phyloP scores from a whole-genome alignment of 495 filamentous ascomycete genomes.

The Saxispiralis lemnorum region DNA sequence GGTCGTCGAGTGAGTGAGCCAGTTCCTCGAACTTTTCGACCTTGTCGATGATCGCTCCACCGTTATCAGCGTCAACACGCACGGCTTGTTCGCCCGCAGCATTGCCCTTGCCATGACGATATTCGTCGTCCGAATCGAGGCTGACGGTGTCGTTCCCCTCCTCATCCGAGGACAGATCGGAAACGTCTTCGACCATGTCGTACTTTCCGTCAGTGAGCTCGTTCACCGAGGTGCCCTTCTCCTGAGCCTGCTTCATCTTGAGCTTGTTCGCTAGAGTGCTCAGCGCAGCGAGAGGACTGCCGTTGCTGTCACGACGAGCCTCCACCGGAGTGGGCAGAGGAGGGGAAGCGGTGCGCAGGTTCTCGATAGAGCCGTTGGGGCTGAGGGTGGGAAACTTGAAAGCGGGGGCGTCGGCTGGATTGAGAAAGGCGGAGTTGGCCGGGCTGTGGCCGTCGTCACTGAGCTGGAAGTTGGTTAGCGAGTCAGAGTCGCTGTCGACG shows the following conservation, averaged over 20 bases:
- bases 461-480: neutral
- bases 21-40: neutral
- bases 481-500: neutral
- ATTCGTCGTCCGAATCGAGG: slow-evolving; percentile 2
- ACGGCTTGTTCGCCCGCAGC: slow-evolving; percentile 1
- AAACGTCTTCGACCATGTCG: slow-evolving; percentile 15
- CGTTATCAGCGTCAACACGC: neutral
- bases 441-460: neutral
- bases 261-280: slow-evolving; percentile 2
- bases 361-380: slow-evolving; percentile 10
- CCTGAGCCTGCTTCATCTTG: neutral
- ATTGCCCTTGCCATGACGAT: neutral
- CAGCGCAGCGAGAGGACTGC: slow-evolving; percentile 10
- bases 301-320: neutral
- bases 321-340: neutral
- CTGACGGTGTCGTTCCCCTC: slow-evolving; percentile 13
- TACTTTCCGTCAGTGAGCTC: slow-evolving; percentile 9
- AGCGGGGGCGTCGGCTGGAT: neutral
- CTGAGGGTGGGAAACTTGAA: slow-evolving; percentile 10
- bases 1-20: slow-evolving; percentile 2
- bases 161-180: slow-evolving; percentile 9
- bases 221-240: neutral
- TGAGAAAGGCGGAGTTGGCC: neutral
- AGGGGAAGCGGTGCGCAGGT: neutral
- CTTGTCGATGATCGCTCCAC: neutral